Evolutionary conservation across 495 filamentous ascomycete species (phyloP).

Genomic region (Glarea lozoyensis): DNA sequence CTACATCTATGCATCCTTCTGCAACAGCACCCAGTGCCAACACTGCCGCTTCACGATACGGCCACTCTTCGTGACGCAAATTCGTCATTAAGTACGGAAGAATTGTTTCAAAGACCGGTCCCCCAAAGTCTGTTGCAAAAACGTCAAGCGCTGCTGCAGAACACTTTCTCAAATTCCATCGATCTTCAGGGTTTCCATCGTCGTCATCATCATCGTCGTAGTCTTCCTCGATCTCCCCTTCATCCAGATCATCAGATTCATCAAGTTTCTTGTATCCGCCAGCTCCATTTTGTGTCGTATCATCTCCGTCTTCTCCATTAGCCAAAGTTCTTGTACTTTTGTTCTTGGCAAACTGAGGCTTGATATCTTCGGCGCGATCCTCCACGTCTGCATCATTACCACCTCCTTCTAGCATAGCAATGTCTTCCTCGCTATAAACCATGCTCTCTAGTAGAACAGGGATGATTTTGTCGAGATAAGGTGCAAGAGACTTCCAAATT

Average conservation of each 20-base stretch:
- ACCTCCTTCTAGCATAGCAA: slow-evolving; percentile 69
- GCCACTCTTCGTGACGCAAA: slow-evolving; percentile 82
- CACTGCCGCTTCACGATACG: slow-evolving; percentile 87
- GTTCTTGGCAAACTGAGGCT: slow-evolving; percentile 79
- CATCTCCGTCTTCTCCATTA: slow-evolving; percentile 42
- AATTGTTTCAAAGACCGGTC: slow-evolving; percentile 81
- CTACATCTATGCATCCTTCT: slow-evolving; percentile 85
- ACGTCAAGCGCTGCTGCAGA: slow-evolving; percentile 94
- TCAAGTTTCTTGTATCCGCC: slow-evolving; percentile 37
- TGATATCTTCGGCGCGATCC: slow-evolving; percentile 84
- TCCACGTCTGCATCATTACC: slow-evolving; percentile 89
- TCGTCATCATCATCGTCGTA: slow-evolving; percentile 67
- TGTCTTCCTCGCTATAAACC: slow-evolving; percentile 94
- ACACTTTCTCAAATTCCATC: slow-evolving; percentile 95
- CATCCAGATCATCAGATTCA: slow-evolving; percentile 61
- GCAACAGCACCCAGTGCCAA: slow-evolving; percentile 92
- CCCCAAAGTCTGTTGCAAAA: slow-evolving; percentile 81
- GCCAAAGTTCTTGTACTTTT: slow-evolving; percentile 36
- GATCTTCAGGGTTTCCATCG: slow-evolving; percentile 76
- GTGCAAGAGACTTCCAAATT: slow-evolving; percentile 62
- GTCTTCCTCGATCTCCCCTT: slow-evolving; percentile 82
- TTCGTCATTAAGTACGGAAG: slow-evolving; percentile 89
- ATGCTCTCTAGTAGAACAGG: slow-evolving; percentile 89
- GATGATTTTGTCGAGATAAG: slow-evolving; percentile 76
- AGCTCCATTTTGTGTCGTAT: slow-evolving; percentile 38